Conservation (phyloP, 768 basidiomycete genomes). For the Macrolepiota fuliginosa region DNA sequence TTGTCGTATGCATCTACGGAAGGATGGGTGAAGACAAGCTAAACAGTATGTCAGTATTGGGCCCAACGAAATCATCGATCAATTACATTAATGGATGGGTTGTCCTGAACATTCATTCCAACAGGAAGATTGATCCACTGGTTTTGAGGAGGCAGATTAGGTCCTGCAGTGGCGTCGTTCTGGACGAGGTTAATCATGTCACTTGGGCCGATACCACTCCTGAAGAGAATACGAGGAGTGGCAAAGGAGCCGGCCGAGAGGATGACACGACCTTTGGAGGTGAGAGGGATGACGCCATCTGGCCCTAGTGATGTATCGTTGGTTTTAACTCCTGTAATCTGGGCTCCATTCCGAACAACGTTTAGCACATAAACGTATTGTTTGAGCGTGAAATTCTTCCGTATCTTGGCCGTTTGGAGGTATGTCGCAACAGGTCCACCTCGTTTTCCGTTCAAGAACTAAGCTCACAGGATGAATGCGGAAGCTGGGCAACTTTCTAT, state of each 20-base stretch:
- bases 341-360: conserved; percentile 54
- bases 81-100: conserved; percentile 60
- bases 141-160: conserved; percentile 43
- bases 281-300: conserved; percentile 53
- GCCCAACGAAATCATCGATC: neutral
- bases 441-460: conserved; percentile 46
- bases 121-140: conserved; percentile 62
- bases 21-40: conserved; percentile 66
- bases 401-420: conserved; percentile 51
- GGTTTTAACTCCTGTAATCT: conserved; percentile 60
- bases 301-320: conserved; percentile 57
- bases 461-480: neutral
- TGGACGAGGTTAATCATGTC: conserved; percentile 57
- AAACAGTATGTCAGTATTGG: neutral
- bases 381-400: conserved; percentile 50
- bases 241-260: conserved; percentile 58
- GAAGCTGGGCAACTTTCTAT: neutral
- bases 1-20: conserved; percentile 62
- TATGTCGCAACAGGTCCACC: conserved; percentile 61
- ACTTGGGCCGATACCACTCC: conserved; percentile 58
- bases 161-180: conserved; percentile 40
- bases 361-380: conserved; percentile 47
- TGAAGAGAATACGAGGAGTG: conserved; percentile 54
- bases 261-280: conserved; percentile 53
- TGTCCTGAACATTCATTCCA: conserved; percentile 51